A percentile compares a stretch with the other conserved stretches of the same genome.
These are phyloP conservation scores for Nyssa sinensis DNA, from an alignment of 148 eudicot species.

Conservation along the genomic window DNA sequence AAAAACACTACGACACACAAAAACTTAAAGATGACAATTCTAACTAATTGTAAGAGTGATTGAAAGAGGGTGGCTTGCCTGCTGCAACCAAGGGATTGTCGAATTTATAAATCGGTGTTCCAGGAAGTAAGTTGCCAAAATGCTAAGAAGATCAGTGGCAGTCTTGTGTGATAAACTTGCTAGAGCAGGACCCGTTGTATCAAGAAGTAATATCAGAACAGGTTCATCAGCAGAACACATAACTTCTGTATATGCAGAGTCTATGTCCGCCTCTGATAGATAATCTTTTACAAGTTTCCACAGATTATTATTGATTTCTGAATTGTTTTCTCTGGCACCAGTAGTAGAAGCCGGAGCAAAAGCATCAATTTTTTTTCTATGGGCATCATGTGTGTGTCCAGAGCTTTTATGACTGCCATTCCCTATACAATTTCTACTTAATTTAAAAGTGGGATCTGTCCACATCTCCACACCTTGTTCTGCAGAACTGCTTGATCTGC, in stretches of 20 bases:
- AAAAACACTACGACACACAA: too few relatives aligned
- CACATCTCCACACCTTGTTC: constrained; percentile 31
- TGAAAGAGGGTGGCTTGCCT: constrained; percentile 64
- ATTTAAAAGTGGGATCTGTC: constrained; percentile 36
- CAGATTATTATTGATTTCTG: constrained; percentile 30
- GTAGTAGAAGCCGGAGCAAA: constrained; percentile 23
- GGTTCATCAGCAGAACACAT: constrained; percentile 57
- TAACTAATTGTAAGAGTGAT: constrained; percentile 4
- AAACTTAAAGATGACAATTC: not conserved
- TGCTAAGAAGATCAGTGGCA: constrained; percentile 47
- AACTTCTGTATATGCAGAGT: constrained; percentile 79
- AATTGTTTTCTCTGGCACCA: constrained; percentile 33
- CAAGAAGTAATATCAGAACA: constrained; percentile 66
- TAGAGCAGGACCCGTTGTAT: constrained; percentile 78
- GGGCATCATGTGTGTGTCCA: constrained; percentile 29
- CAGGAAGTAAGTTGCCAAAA: constrained; percentile 46
- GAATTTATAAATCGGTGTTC: constrained; percentile 57
- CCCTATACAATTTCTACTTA: constrained; percentile 34
- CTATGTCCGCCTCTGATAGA: constrained; percentile 60
- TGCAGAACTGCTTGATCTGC: constrained; percentile 39
- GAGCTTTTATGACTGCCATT: constrained; percentile 31
- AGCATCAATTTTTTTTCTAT: constrained; percentile 30
- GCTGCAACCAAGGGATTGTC: constrained; percentile 80
- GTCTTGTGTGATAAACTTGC: constrained; percentile 66
- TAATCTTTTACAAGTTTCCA: constrained; percentile 55